Percentiles rank a stretch among this genome's conserved stretches.
phyloP scores from a whole-genome alignment of 1,284 basidiomycete genomes.

The Naganishia albida region DNA sequence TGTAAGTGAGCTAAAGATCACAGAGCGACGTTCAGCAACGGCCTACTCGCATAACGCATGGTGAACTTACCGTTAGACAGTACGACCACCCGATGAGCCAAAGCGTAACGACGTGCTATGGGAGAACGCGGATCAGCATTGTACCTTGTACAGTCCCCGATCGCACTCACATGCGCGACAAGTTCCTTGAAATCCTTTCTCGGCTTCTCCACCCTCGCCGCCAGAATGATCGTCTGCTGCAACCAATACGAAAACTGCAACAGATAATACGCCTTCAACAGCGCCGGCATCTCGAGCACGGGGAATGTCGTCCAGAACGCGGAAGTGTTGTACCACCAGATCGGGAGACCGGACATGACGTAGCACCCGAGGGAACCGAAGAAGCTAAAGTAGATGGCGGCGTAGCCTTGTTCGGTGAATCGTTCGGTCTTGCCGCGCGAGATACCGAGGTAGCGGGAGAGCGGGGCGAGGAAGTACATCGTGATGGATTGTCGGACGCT shows the following conservation, averaged over 20 bases:
- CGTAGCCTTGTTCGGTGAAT: conserved; percentile 89
- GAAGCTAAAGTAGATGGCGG: conserved; percentile 72
- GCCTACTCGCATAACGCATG: too few species aligned
- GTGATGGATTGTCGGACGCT: conserved; percentile 75
- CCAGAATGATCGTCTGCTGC: conserved; percentile 86
- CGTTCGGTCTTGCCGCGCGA: conserved; percentile 70
- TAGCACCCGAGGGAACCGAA: conserved; percentile 73
- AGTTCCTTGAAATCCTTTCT: conserved; percentile 89
- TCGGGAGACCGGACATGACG: conserved; percentile 83
- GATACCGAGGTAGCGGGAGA: conserved; percentile 72
- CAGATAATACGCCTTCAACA: conserved; percentile 89
- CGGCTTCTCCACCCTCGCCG: conserved; percentile 85
- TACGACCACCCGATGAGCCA: conserved; percentile 97
- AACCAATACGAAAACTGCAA: conserved; percentile 89
- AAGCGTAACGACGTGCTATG: conserved; percentile 86
- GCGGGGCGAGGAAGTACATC: conserved; percentile 67
- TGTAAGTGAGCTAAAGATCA: conserved; percentile 63
- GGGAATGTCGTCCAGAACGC: conserved; percentile 86
- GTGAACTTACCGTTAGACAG: conserved; percentile 63
- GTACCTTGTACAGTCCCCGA: neutral
- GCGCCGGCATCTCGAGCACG: conserved; percentile 80
- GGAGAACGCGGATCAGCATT: neutral
- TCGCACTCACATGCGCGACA: conserved; percentile 60
- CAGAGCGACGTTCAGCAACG: conserved; percentile 11
- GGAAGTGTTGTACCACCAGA: conserved; percentile 84